Evolutionary conservation across 108 stramenopile species (phyloP).

Genomic region (Pseudonitzschia multiseries): DNA sequence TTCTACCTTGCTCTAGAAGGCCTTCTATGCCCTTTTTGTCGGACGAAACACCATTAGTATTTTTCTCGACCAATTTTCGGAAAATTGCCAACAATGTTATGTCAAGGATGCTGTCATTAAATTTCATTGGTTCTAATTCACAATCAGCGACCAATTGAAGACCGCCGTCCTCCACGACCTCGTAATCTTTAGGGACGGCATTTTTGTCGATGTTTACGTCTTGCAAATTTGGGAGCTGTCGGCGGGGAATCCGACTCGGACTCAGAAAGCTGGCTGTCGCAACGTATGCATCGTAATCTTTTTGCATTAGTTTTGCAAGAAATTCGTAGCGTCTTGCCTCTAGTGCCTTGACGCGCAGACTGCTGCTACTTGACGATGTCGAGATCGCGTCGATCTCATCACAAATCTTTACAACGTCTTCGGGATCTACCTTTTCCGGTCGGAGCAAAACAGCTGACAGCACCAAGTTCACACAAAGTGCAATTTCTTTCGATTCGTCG

Average conservation of each 20-base stretch:
- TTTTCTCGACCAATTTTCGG: conserved; percentile 63
- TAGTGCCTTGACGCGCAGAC: conserved; percentile 47
- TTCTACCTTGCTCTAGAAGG: conserved; percentile 79
- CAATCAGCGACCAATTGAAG: conserved; percentile 67
- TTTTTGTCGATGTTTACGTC: conserved; percentile 48
- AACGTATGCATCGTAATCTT: conserved; percentile 72
- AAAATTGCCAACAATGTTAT: conserved; percentile 62
- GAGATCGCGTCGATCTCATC: conserved; percentile 45
- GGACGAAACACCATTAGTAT: conserved; percentile 57
- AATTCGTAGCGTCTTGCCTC: conserved; percentile 68
- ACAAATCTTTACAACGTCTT: conserved; percentile 64
- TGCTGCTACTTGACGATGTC: conserved; percentile 15
- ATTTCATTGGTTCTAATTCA: conserved; percentile 54
- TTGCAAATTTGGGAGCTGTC: conserved; percentile 72
- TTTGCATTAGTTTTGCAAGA: conserved; percentile 55
- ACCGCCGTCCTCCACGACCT: conserved; percentile 29
- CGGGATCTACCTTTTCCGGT: conserved; percentile 30
- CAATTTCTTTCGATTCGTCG: conserved; percentile 39
- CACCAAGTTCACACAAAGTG: conserved; percentile 25
- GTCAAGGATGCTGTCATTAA: conserved; percentile 63
- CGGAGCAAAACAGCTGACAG: conserved; percentile 20
- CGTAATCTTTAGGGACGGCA: conserved; percentile 16
- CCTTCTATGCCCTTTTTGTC: conserved; percentile 67
- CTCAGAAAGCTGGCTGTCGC: conserved; percentile 74
- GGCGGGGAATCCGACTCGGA: conserved; percentile 65